Percentiles rank a stretch among this genome's conserved stretches.
These are phyloP conservation scores for Entomortierella parvispora DNA, from an alignment of 192 early-diverging fungal genomes.

Conservation along the genomic window DNA sequence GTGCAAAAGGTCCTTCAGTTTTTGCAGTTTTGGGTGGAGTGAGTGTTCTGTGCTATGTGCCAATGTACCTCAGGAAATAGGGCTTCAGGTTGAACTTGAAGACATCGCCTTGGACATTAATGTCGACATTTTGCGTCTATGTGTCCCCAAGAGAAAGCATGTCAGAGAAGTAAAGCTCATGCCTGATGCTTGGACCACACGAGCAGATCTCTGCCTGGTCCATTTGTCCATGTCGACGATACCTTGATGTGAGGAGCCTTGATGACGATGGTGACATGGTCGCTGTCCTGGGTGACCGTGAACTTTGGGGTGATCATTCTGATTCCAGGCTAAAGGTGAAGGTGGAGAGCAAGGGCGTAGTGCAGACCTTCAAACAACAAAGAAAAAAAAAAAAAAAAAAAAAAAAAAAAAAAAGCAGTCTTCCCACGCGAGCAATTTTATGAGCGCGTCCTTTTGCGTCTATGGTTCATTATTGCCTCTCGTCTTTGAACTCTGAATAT, in stretches of 20 bases:
- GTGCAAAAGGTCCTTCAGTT: too few species aligned
- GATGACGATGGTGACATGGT: slow-evolving; percentile 77
- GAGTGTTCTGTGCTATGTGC: background rate
- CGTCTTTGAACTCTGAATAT: slow-evolving; percentile 47
- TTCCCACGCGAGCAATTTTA: too few species aligned
- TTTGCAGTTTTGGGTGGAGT: too few species aligned
- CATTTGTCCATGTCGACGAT: too few species aligned
- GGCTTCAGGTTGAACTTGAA: slow-evolving; percentile 91
- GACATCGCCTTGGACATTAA: slow-evolving; percentile 82
- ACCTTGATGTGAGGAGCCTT: slow-evolving; percentile 85
- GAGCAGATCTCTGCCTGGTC: too few species aligned
- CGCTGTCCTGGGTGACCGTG: slow-evolving; percentile 79
- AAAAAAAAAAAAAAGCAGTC: too few species aligned
- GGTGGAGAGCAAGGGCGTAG: background rate
- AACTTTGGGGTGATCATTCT: slow-evolving; percentile 96
- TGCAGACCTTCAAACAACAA: background rate
- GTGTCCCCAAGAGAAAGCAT: slow-evolving; percentile 1
- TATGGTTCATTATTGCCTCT: slow-evolving; percentile 9
- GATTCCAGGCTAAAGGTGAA: background rate
- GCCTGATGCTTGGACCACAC: too few species aligned
- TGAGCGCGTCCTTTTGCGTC: too few species aligned
- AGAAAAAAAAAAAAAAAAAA: slow-evolving; percentile 10
- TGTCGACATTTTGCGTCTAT: slow-evolving; percentile 88
- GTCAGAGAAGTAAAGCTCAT: background rate
- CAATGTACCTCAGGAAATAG: slow-evolving; percentile 85